Base-by-base conservation (phyloP, 164 flowering plant species). In the Tetrastigma voinierianum region DNA sequence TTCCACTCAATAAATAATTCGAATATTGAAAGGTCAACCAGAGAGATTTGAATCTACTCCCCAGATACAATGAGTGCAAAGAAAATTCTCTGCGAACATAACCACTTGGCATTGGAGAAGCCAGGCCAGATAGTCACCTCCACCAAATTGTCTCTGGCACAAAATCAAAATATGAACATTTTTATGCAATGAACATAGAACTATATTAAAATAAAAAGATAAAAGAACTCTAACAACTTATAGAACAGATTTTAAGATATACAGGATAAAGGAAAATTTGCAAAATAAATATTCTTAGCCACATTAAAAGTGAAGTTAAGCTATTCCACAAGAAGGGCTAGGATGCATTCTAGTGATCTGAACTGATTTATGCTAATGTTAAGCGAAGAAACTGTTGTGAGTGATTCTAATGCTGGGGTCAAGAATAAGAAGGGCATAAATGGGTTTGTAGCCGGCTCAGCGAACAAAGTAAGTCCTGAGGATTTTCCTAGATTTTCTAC, bases 101-200 rank as follows among this genome's bases (percentile, higher is more conserved):
- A 96, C 99, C 99, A 96, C n/a, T 96, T 65, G 93, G 97, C 99
- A 96, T 96, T 51, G 98, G 86, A 77, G 93, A 77, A 57, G 99
- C 99, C 86, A 96, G 93, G n/a, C n/a, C 47, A 93, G 74, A 77
- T 93, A 96, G 78, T 93, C 93, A 62, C 99, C 99, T 77, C 99
- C 99, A 76, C 97, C 99, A 2, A 96, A 82, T n/a, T 44, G 81
- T 74, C 75, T 96, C 99, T 96, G 97, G n/a, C 0, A 32, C 40
- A 32, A 32, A 7, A 32, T 32, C 40, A 32, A 32, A 32, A 32
- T 32, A 32, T 55, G 32, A 32, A 24, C 61, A 1, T 59, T 15
- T 13, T 32, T 32, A 32, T 32, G 40, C n/a, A n/a, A 32, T 2
- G 40, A 53, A 8, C 3, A 14, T 0, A 53, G 57, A 53, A 16